Percentiles rank a stretch among this genome's conserved stretches.
Evolutionary conservation across 163 green algal species (phyloP).

Genomic region (Smithsoniella earleae): DNA sequence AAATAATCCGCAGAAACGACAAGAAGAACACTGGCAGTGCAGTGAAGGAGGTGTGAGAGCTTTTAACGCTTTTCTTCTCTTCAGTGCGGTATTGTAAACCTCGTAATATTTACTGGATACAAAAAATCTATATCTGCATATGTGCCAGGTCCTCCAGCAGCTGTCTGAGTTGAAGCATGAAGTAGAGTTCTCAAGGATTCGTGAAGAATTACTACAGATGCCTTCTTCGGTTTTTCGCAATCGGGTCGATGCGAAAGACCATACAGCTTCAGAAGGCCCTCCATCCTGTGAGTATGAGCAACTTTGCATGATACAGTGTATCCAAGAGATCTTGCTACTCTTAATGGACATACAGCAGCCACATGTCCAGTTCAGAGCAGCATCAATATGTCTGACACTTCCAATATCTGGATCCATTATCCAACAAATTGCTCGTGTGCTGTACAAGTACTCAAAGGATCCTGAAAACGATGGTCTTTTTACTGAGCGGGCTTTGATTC

Average conservation of each 20-base stretch:
- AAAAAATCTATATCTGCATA: neutral
- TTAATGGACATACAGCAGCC: constrained; percentile 10
- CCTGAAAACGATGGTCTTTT: constrained; percentile 44
- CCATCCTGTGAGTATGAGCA: constrained; percentile 24
- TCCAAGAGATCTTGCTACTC: constrained; percentile 19
- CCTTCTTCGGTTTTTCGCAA: constrained; percentile 17
- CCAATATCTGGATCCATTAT: neutral
- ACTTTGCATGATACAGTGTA: constrained; percentile 14
- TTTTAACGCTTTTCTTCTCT: no score
- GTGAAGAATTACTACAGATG: constrained; percentile 20
- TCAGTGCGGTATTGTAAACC: no score
- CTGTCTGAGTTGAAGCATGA: neutral
- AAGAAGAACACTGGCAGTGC: neutral
- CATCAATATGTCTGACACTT: neutral
- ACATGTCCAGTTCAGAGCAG: constrained; percentile 20
- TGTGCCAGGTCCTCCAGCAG: neutral
- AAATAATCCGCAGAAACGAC: neutral
- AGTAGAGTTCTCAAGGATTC: neutral
- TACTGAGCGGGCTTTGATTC: constrained; percentile 29
- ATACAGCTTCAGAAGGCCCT: neutral
- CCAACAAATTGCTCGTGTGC: constrained; percentile 43
- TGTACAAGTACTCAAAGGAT: constrained; percentile 51
- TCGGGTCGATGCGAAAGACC: neutral
- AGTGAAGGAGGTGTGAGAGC: constrained; percentile 13
- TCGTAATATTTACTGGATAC: no score